phyloP scores from a whole-genome alignment of 306 rosid species.

The Castanopsis chinensis region DNA sequence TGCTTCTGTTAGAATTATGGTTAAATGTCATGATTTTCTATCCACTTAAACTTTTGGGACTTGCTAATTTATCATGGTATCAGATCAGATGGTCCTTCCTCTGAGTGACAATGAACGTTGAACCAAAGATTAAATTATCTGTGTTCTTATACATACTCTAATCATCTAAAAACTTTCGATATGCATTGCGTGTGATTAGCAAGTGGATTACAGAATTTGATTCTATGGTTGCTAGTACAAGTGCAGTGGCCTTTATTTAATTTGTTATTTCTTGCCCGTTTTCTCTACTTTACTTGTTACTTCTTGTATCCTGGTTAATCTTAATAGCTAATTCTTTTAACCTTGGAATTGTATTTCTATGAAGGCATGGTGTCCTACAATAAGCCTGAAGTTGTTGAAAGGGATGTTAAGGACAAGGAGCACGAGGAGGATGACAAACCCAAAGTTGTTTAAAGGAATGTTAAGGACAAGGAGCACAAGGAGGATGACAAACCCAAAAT shows the following conservation, averaged over 20 bases:
- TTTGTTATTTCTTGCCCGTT: neutral
- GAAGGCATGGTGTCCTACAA: conserved; percentile 66
- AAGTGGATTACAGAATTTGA: neutral
- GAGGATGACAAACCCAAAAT: no score
- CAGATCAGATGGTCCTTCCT: neutral
- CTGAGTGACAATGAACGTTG: neutral
- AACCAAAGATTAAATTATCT: neutral
- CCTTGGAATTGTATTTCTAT: neutral
- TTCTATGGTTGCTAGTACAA: neutral
- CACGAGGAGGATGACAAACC: no score
- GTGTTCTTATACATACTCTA: neutral
- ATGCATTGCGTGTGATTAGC: neutral
- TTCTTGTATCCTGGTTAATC: conserved; percentile 15
- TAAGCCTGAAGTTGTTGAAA: conserved; percentile 52
- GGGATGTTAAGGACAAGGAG: conserved; percentile 49
- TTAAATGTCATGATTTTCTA: no score
- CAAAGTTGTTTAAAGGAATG: no score
- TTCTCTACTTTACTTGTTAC: neutral
- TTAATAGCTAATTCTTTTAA: conserved; percentile 13
- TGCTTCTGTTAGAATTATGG: no score
- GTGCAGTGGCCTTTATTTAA: neutral
- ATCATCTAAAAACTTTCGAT: neutral
- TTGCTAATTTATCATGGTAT: accelerated
- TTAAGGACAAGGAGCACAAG: no score
- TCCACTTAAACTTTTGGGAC: no score